Conservation (phyloP, 2,329 filamentous ascomycete genomes). For the Colletotrichum truncatum region DNA sequence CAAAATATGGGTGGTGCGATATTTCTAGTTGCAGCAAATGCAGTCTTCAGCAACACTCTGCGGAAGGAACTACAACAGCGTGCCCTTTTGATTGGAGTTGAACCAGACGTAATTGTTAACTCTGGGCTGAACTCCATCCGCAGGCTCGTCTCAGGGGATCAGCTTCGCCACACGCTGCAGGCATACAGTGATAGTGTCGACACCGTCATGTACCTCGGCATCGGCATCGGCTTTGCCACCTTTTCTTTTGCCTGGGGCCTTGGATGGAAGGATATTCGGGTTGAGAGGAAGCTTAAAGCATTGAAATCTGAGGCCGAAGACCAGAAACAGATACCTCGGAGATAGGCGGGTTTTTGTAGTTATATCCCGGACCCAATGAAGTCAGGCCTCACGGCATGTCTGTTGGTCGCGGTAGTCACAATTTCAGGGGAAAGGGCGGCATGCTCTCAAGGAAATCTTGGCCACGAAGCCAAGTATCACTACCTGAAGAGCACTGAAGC, state of each 20-base stretch:
- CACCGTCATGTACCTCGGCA: conserved; percentile 39
- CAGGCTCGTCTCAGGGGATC: conserved; percentile 37
- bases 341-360: too few species aligned
- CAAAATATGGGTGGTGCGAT: conserved; percentile 31
- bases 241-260: conserved; percentile 51
- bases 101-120: conserved; percentile 40
- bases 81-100: background rate
- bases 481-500: too few species aligned
- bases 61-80: conserved; percentile 36
- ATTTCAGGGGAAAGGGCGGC: too few species aligned
- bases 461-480: too few species aligned
- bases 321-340: background rate
- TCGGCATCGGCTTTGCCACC: conserved; percentile 38
- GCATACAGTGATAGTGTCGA: conserved; percentile 49
- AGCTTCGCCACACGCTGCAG: conserved; percentile 44
- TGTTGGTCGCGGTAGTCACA: too few species aligned
- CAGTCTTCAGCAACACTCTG: conserved; percentile 41
- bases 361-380: too few species aligned
- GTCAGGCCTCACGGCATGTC: too few species aligned
- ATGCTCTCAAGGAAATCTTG: too few species aligned
- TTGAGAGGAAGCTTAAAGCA: conserved; percentile 34
- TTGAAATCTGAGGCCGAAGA: background rate
- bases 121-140: conserved; percentile 52
- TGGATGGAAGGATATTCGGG: conserved; percentile 55
- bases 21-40: conserved; percentile 30